Evolutionary conservation across 2,329 filamentous ascomycete species (phyloP), one percentile per base, ranked within the genome.

Genomic region (Calonectria multiphialidica): DNA sequence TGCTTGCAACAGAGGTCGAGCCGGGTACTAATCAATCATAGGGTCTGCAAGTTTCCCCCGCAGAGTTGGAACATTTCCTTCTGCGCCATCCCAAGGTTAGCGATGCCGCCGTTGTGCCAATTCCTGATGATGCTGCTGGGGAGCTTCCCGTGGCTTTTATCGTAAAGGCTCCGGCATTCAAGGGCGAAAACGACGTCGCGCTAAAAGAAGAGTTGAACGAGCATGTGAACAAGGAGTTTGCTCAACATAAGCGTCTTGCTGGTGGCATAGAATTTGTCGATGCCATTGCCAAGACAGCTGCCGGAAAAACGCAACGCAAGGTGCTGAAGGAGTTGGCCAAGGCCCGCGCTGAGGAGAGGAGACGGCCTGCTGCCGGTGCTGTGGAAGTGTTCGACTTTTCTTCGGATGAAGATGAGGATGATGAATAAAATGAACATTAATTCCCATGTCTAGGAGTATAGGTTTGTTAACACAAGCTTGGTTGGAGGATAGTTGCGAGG

Each of bases 301-400:
- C 65, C 10, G 65, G 65, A 42, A 68, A 68, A 30, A 68, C 65
- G 7, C 65, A 68, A 23, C 57, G 65, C 16, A 68, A 68, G 40
- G 65, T 68, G 12, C 28, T 68, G 42, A 68, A 68, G 40, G 65
- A 68, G 15, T 21, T 68, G 16, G 65, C 65, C 16, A 68, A 68
- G 16, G 65, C 18, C 30, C 65, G 65, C 33, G 65, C 55, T 40
- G 65, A 68, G 30, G 65, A 68, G 40, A 68, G 42, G 49, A 68
- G 53, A 28, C 30, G 53, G 16, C 42, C 53, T 3, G 65, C 65
- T 5, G 42, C 23, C 1, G 53, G 53, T 45, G 23, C 42, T 28
- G 53, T 68, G 2, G 65, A 68, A 16, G 65, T 68, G n/a, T 68
- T 68, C n/a, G 65, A 68, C n/a, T 68, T 68, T 37, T 53, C 59